A percentile compares a stretch with the other conserved stretches of the same genome.
Evolutionary conservation across 495 filamentous ascomycete species (phyloP).

Genomic region (Podospora anserina): DNA sequence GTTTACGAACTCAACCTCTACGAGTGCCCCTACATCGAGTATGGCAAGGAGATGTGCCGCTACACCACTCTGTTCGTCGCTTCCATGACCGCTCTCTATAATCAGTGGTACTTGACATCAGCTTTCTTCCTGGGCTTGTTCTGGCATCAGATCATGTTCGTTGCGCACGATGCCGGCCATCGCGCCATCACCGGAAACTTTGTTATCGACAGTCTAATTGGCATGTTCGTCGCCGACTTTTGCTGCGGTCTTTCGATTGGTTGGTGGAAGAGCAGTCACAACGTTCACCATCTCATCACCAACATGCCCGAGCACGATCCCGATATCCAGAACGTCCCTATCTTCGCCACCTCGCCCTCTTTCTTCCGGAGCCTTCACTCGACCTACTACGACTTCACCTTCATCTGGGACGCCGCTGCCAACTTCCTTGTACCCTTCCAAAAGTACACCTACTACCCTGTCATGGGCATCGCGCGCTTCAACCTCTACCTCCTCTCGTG

Average conservation of each 20-base stretch:
- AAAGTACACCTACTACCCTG: slow-evolving; percentile 49
- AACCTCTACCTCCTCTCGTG: slow-evolving; percentile 50
- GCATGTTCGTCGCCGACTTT: slow-evolving; percentile 12
- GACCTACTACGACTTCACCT: slow-evolving; percentile 47
- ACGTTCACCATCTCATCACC: slow-evolving; percentile 52
- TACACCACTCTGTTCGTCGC: slow-evolving; percentile 38
- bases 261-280: slow-evolving; percentile 55
- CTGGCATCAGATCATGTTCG: slow-evolving; percentile 56
- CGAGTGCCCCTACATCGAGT: slow-evolving; percentile 42
- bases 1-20: slow-evolving; percentile 43
- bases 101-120: slow-evolving; percentile 45
- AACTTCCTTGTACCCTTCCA: slow-evolving; percentile 43
- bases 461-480: slow-evolving; percentile 53
- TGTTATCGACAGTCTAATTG: slow-evolving; percentile 27
- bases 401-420: slow-evolving; percentile 43
- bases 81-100: slow-evolving; percentile 34
- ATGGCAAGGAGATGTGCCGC: slow-evolving; percentile 44
- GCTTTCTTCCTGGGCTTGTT: slow-evolving; percentile 48
- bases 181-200: slow-evolving; percentile 49
- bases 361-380: slow-evolving; percentile 45
- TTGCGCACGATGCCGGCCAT: slow-evolving; percentile 51
- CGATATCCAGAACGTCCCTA: slow-evolving; percentile 50
- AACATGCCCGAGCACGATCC: slow-evolving; percentile 53
- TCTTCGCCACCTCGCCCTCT: slow-evolving; percentile 48
- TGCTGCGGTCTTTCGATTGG: slow-evolving; percentile 36